Evolutionary conservation across 2,329 filamentous ascomycete species (phyloP), one percentile per base, ranked within the genome.

Genomic region (Verticillium klebahnii): DNA sequence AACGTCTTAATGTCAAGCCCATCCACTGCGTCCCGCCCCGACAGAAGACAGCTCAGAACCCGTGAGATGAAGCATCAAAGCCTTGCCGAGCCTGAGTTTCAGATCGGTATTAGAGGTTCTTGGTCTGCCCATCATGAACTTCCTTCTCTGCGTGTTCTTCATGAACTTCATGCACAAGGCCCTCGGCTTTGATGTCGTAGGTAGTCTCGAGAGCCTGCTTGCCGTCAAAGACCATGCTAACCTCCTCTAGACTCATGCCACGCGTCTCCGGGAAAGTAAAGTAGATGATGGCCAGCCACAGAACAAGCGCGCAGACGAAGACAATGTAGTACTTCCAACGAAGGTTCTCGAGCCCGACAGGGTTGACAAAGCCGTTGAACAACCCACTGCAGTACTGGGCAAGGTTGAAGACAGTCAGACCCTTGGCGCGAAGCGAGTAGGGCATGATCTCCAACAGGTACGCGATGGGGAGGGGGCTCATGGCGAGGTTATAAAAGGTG

Each of bases 321-420:
- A 36, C 57, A 7, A 36, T 58, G n/a, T 58, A 17, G 19, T 19
- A 19, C 34, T 25, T n/a, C n/a, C 57, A 36, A 36, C 25, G n/a
- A n/a, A 31, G 78, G 55, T 77, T 72, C 2, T 80, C 68, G 68
- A 85, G 84, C 15, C 82, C 83, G 23, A 83, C 72, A 3, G 82
- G 81, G 75, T 86, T 86, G 70, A 78, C 79, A 68, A 81, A 80
- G 64, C 73, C 74, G 71, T 84, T 85, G 68, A 86, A 79, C 60
- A 81, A 79, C 60, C 86, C 73, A 14, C 82, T 80, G 31, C 80
- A 76, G 72, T 86, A 82, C 59, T 86, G 77, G 61, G 76, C 79
- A 66, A 85, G 73, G 73, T 85, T 85, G 76, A 85, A 81, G 67
- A 85, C 73, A 80, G 82, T 82, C 59, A 83, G 67, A 72, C 83